A percentile compares a stretch with the other conserved stretches of the same genome.
phyloP scores from a whole-genome alignment of 163 green algal genomes.

The Chloromonas sp. region DNA sequence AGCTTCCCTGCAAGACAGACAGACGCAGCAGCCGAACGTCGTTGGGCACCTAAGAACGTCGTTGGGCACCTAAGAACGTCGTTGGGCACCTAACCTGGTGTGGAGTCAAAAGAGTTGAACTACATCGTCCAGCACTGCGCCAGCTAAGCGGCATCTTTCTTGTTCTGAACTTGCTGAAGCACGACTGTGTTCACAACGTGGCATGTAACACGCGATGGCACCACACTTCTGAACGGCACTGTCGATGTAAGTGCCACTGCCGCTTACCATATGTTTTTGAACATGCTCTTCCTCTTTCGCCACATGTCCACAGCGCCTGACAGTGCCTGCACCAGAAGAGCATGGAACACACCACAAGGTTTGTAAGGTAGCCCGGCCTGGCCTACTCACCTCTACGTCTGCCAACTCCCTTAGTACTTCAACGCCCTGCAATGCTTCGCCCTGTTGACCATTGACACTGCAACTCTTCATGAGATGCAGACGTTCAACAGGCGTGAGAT shows the following conservation, averaged over 20 bases:
- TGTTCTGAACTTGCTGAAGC: background rate
- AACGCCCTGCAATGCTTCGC: no score
- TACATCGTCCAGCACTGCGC: no score
- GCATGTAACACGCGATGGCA: background rate
- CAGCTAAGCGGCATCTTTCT: no score
- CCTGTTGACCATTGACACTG: no score
- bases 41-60: background rate
- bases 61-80: background rate
- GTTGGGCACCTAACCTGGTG: background rate
- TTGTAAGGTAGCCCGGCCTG: background rate
- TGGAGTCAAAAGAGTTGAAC: no score
- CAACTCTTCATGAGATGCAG: no score
- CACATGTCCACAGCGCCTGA: conserved; percentile 36
- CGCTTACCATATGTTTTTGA: conserved; percentile 63
- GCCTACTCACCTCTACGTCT: no score
- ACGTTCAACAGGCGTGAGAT: no score
- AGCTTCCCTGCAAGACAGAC: conserved; percentile 36
- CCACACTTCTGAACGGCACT: background rate
- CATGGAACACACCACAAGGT: background rate
- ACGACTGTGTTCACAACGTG: background rate
- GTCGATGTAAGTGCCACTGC: background rate
- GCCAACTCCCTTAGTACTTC: no score
- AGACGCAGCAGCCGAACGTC: background rate
- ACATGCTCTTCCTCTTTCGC: conserved; percentile 53
- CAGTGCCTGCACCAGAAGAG: conserved; percentile 18